These are phyloP conservation scores for Psilocybe cubensis DNA, from an alignment of 768 basidiomycete species.

Conservation along the genomic window DNA sequence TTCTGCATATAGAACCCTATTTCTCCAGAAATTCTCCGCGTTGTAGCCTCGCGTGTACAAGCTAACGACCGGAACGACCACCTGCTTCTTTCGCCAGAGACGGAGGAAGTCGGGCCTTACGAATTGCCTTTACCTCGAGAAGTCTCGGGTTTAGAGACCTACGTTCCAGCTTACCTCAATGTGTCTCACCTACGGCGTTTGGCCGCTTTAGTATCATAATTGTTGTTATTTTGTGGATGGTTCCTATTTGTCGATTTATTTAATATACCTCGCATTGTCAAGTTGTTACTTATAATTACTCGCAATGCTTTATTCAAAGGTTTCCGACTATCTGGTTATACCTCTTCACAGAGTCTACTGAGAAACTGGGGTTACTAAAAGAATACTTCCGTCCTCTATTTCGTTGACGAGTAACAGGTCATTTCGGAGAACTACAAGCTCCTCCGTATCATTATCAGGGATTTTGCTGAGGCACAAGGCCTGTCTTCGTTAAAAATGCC, in stretches of 20 bases:
- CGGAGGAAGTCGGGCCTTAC: conserved; percentile 95
- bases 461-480: conserved; percentile 38
- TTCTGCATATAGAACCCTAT: conserved; percentile 76
- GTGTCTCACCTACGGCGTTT: conserved; percentile 87
- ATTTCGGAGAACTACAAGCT: conserved; percentile 42
- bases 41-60: conserved; percentile 94
- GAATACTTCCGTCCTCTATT: conserved; percentile 53
- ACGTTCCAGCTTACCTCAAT: conserved; percentile 90
- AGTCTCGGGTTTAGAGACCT: conserved; percentile 95
- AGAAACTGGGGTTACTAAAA: conserved; percentile 23
- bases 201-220: conserved; percentile 69
- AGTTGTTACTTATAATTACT: conserved; percentile 43
- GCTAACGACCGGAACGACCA: conserved; percentile 98
- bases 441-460: conserved; percentile 25
- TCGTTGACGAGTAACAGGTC: conserved; percentile 51
- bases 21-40: conserved; percentile 94
- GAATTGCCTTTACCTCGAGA: conserved; percentile 94
- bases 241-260: conserved; percentile 24
- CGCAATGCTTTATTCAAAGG: conserved; percentile 41
- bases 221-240: conserved; percentile 12
- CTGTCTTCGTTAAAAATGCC: not conserved
- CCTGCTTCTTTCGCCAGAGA: conserved; percentile 92
- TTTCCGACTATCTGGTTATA: conserved; percentile 17
- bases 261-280: conserved; percentile 47
- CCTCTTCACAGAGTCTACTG: conserved; percentile 6